Percentiles rank a stretch among this genome's conserved stretches.
phyloP scores from a whole-genome alignment of 1,284 basidiomycete species.

The Exobasidium cylindrosporum region DNA sequence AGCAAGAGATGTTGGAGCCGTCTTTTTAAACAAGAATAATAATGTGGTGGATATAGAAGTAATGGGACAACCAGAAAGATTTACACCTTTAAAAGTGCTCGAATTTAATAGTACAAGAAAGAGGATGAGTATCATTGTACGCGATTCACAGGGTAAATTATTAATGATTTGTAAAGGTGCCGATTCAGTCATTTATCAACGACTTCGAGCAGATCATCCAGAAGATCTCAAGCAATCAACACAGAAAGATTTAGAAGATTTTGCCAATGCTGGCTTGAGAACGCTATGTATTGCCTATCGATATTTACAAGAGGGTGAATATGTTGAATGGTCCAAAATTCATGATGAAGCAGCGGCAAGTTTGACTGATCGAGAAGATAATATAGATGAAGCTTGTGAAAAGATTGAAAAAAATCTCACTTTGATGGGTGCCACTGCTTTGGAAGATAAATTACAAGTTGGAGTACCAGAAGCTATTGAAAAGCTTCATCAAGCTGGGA shows the following conservation, averaged over 20 bases:
- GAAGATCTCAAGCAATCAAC: slow-evolving; percentile 72
- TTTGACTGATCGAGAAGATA: slow-evolving; percentile 77
- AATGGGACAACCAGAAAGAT: slow-evolving; percentile 79
- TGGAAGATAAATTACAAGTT: slow-evolving; percentile 95
- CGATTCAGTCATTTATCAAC: slow-evolving; percentile 87
- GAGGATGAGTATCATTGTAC: slow-evolving; percentile 85
- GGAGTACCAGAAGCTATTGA: slow-evolving; percentile 96
- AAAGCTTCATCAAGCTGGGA: slow-evolving; percentile 83
- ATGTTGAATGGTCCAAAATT: slow-evolving; percentile 71
- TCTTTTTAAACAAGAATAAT: slow-evolving; percentile 76
- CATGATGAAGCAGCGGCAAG: slow-evolving; percentile 79
- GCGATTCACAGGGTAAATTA: slow-evolving; percentile 75
- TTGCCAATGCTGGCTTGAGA: slow-evolving; percentile 86
- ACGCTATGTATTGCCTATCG: slow-evolving; percentile 87
- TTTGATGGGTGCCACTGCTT: slow-evolving; percentile 87
- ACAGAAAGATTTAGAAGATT: slow-evolving; percentile 80
- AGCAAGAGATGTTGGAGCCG: slow-evolving; percentile 87
- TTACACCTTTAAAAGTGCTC: slow-evolving; percentile 73
- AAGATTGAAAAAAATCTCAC: slow-evolving; percentile 75
- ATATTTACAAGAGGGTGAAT: slow-evolving; percentile 77
- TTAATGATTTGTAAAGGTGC: slow-evolving; percentile 93
- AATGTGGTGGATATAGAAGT: slow-evolving; percentile 83
- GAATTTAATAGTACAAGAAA: slow-evolving; percentile 93
- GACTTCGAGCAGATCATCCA: slow-evolving; percentile 74
- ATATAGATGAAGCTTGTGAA: slow-evolving; percentile 82